These are phyloP conservation scores for Auriculariales sp. DNA, from an alignment of 768 basidiomycete species.

Conservation along the genomic window DNA sequence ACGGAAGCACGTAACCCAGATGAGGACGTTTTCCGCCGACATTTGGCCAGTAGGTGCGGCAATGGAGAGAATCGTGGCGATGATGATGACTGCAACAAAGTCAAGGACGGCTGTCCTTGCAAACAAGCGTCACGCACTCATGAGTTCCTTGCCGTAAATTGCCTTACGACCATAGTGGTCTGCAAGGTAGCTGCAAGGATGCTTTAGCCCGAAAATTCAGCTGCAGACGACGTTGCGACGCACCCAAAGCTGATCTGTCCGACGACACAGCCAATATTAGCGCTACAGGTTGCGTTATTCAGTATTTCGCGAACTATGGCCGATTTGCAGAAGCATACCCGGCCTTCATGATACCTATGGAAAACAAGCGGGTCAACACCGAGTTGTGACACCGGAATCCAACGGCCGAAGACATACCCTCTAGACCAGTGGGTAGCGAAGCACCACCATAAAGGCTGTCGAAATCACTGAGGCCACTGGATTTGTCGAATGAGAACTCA, in stretches of 20 bases:
- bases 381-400: background rate
- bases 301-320: background rate
- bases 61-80: constrained; percentile 59
- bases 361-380: background rate
- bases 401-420: constrained; percentile 49
- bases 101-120: constrained; percentile 48
- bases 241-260: constrained; percentile 56
- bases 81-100: constrained; percentile 61
- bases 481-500: too few species aligned
- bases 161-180: constrained; percentile 57
- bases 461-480: background rate
- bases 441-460: constrained; percentile 31
- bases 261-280: constrained; percentile 61
- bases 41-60: constrained; percentile 43
- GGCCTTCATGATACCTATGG: background rate
- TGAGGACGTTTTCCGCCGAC: constrained; percentile 33
- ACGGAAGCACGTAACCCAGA: constrained; percentile 53
- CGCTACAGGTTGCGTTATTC: constrained; percentile 11
- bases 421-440: constrained; percentile 34
- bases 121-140: constrained; percentile 4
- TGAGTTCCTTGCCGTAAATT: constrained; percentile 31
- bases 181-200: constrained; percentile 43
- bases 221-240: too few species aligned
- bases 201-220: too few species aligned
- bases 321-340: background rate